These are phyloP conservation scores for Melastoma malabathricum DNA, from an alignment of 345 rosid genomes.

Conservation along the genomic window DNA sequence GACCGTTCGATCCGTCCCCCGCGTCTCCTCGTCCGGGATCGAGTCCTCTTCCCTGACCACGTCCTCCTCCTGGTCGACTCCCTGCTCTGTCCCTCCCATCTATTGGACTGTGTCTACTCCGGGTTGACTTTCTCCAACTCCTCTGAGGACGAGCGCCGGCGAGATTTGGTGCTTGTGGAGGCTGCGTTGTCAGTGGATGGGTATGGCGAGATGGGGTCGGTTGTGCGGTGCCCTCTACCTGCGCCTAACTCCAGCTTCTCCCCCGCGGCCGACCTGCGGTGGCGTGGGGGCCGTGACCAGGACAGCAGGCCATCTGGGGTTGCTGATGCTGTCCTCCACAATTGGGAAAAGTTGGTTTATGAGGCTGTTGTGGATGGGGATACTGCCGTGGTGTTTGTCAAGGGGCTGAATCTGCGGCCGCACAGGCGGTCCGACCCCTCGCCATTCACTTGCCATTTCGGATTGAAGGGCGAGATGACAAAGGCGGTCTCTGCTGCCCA, in stretches of 20 bases:
- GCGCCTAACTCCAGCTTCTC: conserved; percentile 36
- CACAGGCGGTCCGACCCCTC: conserved; percentile 54
- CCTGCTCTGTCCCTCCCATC: conserved; percentile 13
- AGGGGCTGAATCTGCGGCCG: conserved; percentile 83
- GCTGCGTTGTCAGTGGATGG: conserved; percentile 46
- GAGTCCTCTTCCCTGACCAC: conserved; percentile 77
- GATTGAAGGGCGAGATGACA: conserved; percentile 30
- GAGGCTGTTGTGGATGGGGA: conserved; percentile 60
- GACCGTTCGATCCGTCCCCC: conserved; percentile 11
- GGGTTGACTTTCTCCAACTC: background rate
- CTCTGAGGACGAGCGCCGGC: background rate
- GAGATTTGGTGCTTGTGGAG: conserved; percentile 9
- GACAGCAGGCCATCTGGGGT: conserved; percentile 6
- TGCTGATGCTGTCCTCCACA: conserved; percentile 31
- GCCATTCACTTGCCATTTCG: conserved; percentile 56
- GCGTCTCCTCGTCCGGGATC: conserved; percentile 33
- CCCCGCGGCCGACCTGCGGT: conserved; percentile 39
- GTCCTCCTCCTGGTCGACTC: conserved; percentile 41
- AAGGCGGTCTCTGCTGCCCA: conserved; percentile 72
- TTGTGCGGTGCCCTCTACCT: conserved; percentile 65
- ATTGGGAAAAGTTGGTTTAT: conserved; percentile 65
- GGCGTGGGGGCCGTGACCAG: conserved; percentile 19
- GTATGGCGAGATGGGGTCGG: conserved; percentile 33
- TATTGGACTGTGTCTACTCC: conserved; percentile 53
- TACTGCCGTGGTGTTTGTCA: conserved; percentile 61